Conservation (phyloP, 2,329 filamentous ascomycete genomes). For the Gaeumannomyces tritici region DNA sequence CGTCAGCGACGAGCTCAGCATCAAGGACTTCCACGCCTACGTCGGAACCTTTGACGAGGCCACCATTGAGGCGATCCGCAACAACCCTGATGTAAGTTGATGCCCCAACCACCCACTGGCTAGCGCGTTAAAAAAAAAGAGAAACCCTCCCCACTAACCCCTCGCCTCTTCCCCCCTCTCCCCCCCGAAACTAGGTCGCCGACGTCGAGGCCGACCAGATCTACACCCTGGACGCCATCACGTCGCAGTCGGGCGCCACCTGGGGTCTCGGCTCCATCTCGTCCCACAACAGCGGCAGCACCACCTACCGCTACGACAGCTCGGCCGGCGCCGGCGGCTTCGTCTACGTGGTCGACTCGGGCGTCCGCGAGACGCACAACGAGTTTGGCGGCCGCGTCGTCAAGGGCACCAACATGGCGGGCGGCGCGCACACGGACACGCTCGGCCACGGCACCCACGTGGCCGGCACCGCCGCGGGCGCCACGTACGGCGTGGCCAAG, state of each 20-base stretch:
- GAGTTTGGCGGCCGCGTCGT: constrained; percentile 32
- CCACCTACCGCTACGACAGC: constrained; percentile 18
- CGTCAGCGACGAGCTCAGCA: constrained; percentile 26
- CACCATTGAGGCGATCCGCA: constrained; percentile 13
- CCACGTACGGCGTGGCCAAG: constrained; percentile 35
- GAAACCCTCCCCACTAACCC: no score
- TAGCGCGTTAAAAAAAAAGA: no score
- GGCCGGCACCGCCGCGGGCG: constrained; percentile 31
- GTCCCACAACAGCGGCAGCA: constrained; percentile 10
- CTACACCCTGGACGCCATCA: constrained; percentile 15
- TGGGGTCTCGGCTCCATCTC: constrained; percentile 20
- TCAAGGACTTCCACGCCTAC: constrained; percentile 18
- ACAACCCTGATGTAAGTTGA: constrained; percentile 13
- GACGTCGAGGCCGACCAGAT: constrained; percentile 20
- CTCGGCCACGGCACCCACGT: constrained; percentile 39
- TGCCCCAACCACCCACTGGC: no score
- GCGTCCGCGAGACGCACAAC: constrained; percentile 31
- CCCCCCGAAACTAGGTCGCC: constrained; percentile 12
- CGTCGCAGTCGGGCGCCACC: constrained; percentile 15
- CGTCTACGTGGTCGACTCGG: constrained; percentile 36
- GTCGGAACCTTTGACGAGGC: constrained; percentile 13
- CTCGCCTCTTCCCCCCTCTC: no score
- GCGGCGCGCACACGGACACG: constrained; percentile 23
- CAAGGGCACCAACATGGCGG: constrained; percentile 26
- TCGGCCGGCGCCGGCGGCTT: constrained; percentile 18